Evolutionary conservation across 352 stramenopile genomes (phyloP), one percentile per base, ranked within the genome.

Genomic region (Halophytophthora polymorphica): DNA sequence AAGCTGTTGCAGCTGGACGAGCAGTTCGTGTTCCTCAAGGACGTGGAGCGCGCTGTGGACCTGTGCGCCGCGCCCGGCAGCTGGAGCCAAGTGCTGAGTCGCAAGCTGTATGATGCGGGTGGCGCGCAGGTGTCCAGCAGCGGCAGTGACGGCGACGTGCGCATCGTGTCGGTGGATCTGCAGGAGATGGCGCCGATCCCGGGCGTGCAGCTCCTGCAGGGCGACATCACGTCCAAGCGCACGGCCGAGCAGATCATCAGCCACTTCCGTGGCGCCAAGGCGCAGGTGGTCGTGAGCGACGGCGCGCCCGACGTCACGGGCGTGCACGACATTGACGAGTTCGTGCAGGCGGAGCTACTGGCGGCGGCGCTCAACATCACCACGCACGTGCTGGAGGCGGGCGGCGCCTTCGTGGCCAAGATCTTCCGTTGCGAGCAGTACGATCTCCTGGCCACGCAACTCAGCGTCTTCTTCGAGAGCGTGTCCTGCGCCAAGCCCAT

Each of bases 1-100:
- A 99, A 99, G 61, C 72, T 99, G 31, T 72, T 99, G 37, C 97
- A 99, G 65, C 68, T 99, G 14, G 96, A 99, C 71, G 96, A 98
- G 50, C 90, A 99, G 65, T 99, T 98, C 69, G 73, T 95, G 51
- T 79, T 99, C 21, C 93, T 99, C 64, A 70, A 83, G 14, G 69
- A 86, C 53, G 94, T 98, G 11, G 73, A 82, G 31, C 77, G 92
- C 17, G 97, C 93, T 5, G 97, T 99, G 10, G 97, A 99, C 79
- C 69, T 99, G 33, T 99, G 97, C 59, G 97, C 97, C 0, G 97
- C 97, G 4, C 97, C 97, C 0, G 97, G 97, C 46, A 98, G 92
- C 57, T 99, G 97, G 97, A 98, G 82, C 51, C 97, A 99, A 79
- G 97, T 99, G 37, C 73, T 99, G 21, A 93, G 83, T 42, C 79